A percentile compares a stretch with the other conserved stretches of the same genome.
phyloP scores from a whole-genome alignment of 306 rosid species.

The Rosa multiflora region DNA sequence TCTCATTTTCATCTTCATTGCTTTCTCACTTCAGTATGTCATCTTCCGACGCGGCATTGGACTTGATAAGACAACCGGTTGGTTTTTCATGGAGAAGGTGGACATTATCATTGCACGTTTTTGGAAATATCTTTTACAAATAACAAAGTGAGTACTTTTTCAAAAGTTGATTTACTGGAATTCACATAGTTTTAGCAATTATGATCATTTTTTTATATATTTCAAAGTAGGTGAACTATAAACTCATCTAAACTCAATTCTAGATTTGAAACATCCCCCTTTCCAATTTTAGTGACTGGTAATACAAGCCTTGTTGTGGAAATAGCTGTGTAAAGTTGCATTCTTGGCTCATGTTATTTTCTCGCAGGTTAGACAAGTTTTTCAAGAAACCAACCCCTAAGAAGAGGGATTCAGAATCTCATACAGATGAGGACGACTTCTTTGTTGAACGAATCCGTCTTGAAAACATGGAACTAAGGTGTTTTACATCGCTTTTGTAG shows the following conservation, averaged over 20 bases:
- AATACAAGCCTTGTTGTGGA: not conserved
- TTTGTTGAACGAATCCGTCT: slow-evolving; percentile 80
- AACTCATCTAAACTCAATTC: not conserved
- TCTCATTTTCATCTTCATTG: not conserved
- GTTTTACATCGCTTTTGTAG: slow-evolving; percentile 1
- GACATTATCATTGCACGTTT: slow-evolving; percentile 77
- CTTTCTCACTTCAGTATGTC: slow-evolving; percentile 58
- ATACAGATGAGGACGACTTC: slow-evolving; percentile 43
- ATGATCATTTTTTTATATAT: not conserved
- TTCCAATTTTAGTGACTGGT: not conserved
- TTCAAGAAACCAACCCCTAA: slow-evolving; percentile 42
- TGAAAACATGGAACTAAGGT: slow-evolving; percentile 87
- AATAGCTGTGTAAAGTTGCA: not conserved
- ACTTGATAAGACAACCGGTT: slow-evolving; percentile 73
- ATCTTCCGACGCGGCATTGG: slow-evolving; percentile 94
- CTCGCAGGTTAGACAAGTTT: slow-evolving; percentile 70
- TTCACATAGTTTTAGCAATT: not conserved
- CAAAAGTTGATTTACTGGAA: not conserved
- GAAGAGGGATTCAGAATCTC: slow-evolving; percentile 44
- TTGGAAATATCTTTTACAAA: slow-evolving; percentile 67
- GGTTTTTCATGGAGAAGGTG: slow-evolving; percentile 89
- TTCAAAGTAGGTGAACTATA: not conserved
- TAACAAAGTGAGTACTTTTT: slow-evolving; percentile 52
- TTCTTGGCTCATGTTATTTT: slow-evolving; percentile 12
- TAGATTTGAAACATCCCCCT: too few species aligned